These are phyloP conservation scores for Pythium phragmitis DNA, from an alignment of 352 stramenopile genomes.

Conservation along the genomic window DNA sequence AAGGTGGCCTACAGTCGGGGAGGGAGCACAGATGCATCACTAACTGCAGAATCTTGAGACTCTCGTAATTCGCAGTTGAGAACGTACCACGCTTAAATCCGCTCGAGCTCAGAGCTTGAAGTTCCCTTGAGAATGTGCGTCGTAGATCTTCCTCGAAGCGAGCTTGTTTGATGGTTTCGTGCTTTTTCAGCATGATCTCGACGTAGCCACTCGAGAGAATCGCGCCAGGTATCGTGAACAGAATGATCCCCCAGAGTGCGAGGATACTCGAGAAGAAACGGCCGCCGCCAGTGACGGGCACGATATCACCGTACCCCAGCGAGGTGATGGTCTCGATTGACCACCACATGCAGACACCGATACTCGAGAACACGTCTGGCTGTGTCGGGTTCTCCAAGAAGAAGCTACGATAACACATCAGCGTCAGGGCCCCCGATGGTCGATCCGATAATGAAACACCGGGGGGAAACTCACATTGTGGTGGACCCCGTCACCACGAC, in stretches of 20 bases:
- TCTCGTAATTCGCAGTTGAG: neutral
- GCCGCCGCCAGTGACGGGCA: conserved; percentile 62
- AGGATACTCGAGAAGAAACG: conserved; percentile 75
- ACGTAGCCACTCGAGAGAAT: conserved; percentile 80
- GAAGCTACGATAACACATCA: conserved; percentile 38
- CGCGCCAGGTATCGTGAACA: conserved; percentile 84
- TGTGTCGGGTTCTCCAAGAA: conserved; percentile 78
- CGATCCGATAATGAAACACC: neutral
- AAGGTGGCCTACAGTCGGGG: neutral
- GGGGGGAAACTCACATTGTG: conserved; percentile 54
- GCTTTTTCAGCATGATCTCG: conserved; percentile 82
- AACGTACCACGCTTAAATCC: conserved; percentile 18
- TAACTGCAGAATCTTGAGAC: no score
- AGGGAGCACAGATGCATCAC: neutral
- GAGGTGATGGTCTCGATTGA: conserved; percentile 83
- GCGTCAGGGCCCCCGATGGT: neutral
- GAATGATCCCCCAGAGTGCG: conserved; percentile 82
- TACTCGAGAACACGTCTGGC: conserved; percentile 74
- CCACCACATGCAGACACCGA: conserved; percentile 78
- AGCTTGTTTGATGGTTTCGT: conserved; percentile 51
- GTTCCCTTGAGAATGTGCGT: conserved; percentile 47
- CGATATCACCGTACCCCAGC: conserved; percentile 86
- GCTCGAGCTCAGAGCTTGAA: conserved; percentile 47
- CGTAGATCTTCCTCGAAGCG: conserved; percentile 54
- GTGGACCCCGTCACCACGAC: conserved; percentile 80